Percentiles rank a stretch among this genome's conserved stretches.
These are phyloP conservation scores for Penicillium capsulatum DNA, from an alignment of 2,329 filamentous ascomycete species.

Conservation along the genomic window DNA sequence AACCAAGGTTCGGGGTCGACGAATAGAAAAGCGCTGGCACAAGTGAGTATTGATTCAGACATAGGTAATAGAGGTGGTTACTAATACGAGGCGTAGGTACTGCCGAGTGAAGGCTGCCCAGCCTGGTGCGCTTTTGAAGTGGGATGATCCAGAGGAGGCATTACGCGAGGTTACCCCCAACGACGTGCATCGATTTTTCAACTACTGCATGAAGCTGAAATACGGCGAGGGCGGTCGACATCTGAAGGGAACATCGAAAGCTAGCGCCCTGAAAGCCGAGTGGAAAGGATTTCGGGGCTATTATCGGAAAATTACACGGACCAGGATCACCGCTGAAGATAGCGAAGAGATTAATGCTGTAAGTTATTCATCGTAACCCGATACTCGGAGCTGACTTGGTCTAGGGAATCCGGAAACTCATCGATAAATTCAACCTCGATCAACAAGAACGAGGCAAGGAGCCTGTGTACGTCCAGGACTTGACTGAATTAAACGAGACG, in stretches of 20 bases:
- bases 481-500: conserved; percentile 13
- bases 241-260: conserved; percentile 14
- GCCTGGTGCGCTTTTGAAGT: conserved; percentile 7
- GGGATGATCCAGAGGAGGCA: conserved; percentile 7
- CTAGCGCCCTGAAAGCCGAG: conserved; percentile 14
- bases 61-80: background rate
- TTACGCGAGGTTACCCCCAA: conserved; percentile 6
- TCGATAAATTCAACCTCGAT: conserved; percentile 15
- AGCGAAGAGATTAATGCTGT: conserved; percentile 14
- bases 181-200: conserved; percentile 10
- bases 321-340: conserved; percentile 10
- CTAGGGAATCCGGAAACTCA: conserved; percentile 13
- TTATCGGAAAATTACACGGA: conserved; percentile 11
- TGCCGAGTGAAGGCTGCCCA: conserved; percentile 3
- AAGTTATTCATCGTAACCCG: conserved; percentile 2
- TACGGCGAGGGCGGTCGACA: conserved; percentile 3
- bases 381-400: conserved; percentile 5
- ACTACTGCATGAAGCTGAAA: conserved; percentile 13
- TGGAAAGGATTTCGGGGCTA: conserved; percentile 14
- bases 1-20: conserved; percentile 6
- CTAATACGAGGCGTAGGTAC: conserved; percentile 5
- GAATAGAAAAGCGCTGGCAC: conserved; percentile 10
- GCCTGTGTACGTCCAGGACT: conserved; percentile 15
- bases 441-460: conserved; percentile 5
- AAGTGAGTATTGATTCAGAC: conserved; percentile 7